phyloP scores from a whole-genome alignment of 495 filamentous ascomycete species.

The Pyrenula massariospora region DNA sequence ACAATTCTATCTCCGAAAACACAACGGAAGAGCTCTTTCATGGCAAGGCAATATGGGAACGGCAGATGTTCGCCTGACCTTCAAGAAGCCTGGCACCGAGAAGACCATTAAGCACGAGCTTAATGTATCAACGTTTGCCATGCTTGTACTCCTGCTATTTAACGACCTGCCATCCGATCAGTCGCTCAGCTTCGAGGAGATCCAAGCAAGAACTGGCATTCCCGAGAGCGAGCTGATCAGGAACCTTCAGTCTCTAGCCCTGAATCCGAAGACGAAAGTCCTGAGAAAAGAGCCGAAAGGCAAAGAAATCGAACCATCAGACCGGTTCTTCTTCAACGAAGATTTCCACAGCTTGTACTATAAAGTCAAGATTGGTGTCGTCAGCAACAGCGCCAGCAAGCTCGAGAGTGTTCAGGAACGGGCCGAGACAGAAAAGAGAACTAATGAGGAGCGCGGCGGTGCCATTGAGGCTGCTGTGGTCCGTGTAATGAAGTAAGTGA shows the following conservation, averaged over 20 bases:
- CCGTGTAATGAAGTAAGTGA: constrained; percentile 84
- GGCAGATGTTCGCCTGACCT: constrained; percentile 73
- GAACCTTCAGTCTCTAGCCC: constrained; percentile 72
- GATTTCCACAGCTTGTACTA: constrained; percentile 70
- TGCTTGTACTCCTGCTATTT: constrained; percentile 84
- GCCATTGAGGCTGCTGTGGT: constrained; percentile 86
- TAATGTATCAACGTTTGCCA: constrained; percentile 84
- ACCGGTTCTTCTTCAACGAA: constrained; percentile 77
- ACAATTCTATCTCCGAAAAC: constrained; percentile 77
- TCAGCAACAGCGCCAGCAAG: constrained; percentile 54
- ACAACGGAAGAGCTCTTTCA: constrained; percentile 75
- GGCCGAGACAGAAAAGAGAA: constrained; percentile 77
- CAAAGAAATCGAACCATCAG: constrained; percentile 68
- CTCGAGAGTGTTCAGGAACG: constrained; percentile 78
- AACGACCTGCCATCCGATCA: constrained; percentile 60
- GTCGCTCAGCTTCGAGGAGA: constrained; percentile 68
- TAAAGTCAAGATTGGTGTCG: constrained; percentile 76
- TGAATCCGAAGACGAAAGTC: constrained; percentile 74
- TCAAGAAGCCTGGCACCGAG: constrained; percentile 58
- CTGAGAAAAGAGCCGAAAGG: constrained; percentile 74
- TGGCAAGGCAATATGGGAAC: constrained; percentile 77
- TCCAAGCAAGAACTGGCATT: constrained; percentile 76
- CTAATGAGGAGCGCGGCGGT: constrained; percentile 64
- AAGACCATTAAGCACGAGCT: constrained; percentile 76
- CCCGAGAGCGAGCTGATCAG: constrained; percentile 64